These are phyloP conservation scores for Vaccinium macrocarpon DNA, from an alignment of 148 eudicot genomes.

Conservation along the genomic window DNA sequence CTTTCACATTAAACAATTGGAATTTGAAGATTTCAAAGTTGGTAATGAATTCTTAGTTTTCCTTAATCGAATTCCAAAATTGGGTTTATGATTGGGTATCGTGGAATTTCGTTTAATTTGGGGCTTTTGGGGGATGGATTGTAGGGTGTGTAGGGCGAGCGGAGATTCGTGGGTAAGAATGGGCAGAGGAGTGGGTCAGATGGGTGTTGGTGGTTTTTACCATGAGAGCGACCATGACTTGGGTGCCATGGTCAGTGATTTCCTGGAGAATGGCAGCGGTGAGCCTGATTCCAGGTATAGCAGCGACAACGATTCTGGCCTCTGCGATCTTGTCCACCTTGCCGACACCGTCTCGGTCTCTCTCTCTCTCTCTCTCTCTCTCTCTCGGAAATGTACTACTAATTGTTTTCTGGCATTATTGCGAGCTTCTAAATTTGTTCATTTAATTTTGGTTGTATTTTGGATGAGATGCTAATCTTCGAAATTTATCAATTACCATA, in stretches of 20 bases:
- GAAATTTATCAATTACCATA: background rate
- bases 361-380: background rate
- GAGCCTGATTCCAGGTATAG: slow-evolving; percentile 63
- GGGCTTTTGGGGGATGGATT: slow-evolving; percentile 35
- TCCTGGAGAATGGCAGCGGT: slow-evolving; percentile 68
- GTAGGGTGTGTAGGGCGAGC: slow-evolving; percentile 32
- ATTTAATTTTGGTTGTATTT: background rate
- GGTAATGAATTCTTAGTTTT: background rate
- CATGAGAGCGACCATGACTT: slow-evolving; percentile 85
- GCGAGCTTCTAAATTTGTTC: background rate
- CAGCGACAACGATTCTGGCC: slow-evolving; percentile 75
- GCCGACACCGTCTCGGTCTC: slow-evolving; percentile 68
- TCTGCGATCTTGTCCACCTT: slow-evolving; percentile 61
- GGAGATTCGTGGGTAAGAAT: slow-evolving; percentile 42
- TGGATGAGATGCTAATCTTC: background rate
- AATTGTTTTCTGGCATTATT: background rate
- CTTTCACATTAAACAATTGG: background rate
- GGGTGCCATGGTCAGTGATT: slow-evolving; percentile 80
- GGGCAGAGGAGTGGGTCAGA: slow-evolving; percentile 27
- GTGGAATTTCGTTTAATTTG: background rate
- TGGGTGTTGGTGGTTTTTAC: slow-evolving; percentile 44
- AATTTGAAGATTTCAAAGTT: background rate
- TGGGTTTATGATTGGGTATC: background rate
- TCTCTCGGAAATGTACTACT: background rate
- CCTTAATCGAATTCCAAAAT: background rate